Percentiles rank a stretch among this genome's conserved stretches.
Conservation (phyloP, 179 eudicot species). For the Silene vulgaris region DNA sequence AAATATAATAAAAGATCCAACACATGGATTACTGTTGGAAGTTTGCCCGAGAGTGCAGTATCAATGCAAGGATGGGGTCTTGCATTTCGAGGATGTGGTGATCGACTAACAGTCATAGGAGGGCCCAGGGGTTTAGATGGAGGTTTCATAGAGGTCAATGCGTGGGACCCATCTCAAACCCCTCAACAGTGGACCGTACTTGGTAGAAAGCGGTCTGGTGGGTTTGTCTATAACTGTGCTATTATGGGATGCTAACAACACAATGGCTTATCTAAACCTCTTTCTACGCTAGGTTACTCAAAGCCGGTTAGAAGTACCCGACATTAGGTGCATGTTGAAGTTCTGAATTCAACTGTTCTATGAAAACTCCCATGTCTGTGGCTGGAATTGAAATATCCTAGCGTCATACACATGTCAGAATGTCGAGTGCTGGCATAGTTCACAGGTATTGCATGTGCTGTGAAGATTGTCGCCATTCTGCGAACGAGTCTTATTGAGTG, state of each 20-base stretch:
- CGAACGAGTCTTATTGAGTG: constrained; percentile 19
- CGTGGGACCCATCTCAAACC: constrained; percentile 38
- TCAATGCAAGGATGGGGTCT: constrained; percentile 47
- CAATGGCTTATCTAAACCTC: constrained; percentile 9
- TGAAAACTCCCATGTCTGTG: too few species aligned
- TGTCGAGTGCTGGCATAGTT: not conserved
- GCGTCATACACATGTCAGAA: too few species aligned
- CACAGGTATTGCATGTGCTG: not conserved
- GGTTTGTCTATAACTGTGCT: constrained; percentile 45
- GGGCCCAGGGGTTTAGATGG: constrained; percentile 30
- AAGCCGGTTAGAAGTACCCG: not conserved
- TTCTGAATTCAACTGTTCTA: not conserved
- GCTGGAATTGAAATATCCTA: too few species aligned
- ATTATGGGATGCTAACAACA: constrained; percentile 39
- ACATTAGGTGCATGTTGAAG: not conserved
- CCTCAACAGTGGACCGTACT: constrained; percentile 38
- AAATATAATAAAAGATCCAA: constrained; percentile 25
- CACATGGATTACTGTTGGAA: constrained; percentile 35
- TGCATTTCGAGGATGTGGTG: constrained; percentile 40
- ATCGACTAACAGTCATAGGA: constrained; percentile 35
- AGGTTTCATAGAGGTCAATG: constrained; percentile 40
- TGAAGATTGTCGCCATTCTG: constrained; percentile 22
- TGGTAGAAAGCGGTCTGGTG: constrained; percentile 35
- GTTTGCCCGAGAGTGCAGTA: constrained; percentile 36
- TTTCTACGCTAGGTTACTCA: too few species aligned